phyloP scores from a whole-genome alignment of 2,329 filamentous ascomycete species.

The Cladosporium sphaerospermum region DNA sequence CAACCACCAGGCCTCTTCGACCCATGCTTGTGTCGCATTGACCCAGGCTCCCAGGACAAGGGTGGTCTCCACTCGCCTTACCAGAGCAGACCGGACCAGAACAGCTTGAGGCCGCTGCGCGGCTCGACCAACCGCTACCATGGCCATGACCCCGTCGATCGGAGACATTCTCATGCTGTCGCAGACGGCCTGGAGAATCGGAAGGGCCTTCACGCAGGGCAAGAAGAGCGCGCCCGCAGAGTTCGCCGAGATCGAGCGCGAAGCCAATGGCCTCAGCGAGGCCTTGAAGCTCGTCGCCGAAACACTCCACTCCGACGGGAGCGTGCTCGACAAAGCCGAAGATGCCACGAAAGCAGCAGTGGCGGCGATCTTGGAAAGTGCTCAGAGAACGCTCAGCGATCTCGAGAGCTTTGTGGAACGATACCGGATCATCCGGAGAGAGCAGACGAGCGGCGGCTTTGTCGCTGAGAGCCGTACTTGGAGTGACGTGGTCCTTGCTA shows the following conservation, averaged over 20 bases:
- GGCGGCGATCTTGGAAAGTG: constrained; percentile 34
- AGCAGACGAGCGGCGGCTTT: constrained; percentile 31
- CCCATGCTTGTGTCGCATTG: no score
- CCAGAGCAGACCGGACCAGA: no score
- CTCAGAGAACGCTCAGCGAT: constrained; percentile 36
- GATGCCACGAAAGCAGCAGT: constrained; percentile 33
- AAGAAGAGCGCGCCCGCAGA: constrained; percentile 35
- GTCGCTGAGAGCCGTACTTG: constrained; percentile 29
- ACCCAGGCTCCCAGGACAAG: no score
- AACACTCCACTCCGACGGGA: constrained; percentile 33
- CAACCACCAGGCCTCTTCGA: no score
- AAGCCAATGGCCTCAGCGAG: constrained; percentile 38
- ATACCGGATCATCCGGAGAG: constrained; percentile 40
- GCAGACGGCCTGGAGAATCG: constrained; percentile 42
- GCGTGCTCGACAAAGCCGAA: constrained; percentile 31
- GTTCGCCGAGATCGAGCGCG: constrained; percentile 38
- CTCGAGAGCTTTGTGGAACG: constrained; percentile 40
- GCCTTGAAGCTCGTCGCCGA: constrained; percentile 41
- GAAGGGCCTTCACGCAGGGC: constrained; percentile 38
- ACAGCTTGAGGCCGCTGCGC: neutral
- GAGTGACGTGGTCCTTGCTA: constrained; percentile 37
- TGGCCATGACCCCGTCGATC: constrained; percentile 19
- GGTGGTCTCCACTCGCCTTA: no score
- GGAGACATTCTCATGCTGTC: constrained; percentile 43
- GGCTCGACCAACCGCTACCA: neutral